Conservation (phyloP, 1,139 yeast species). For the Blastobotrys malaysiensis region DNA sequence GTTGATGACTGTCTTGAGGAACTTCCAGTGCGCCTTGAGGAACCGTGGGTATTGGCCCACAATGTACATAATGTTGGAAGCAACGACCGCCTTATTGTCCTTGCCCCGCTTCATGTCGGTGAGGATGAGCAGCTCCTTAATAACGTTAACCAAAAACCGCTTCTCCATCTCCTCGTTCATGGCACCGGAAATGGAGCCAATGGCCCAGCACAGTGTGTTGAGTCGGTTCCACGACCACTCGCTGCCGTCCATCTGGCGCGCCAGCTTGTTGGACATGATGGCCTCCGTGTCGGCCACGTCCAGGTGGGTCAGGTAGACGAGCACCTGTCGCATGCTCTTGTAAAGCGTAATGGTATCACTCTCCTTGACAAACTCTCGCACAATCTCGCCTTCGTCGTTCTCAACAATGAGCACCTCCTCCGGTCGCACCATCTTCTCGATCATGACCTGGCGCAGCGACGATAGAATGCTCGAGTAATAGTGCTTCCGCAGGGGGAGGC, state of each 20-base stretch:
- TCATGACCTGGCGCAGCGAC: constrained; percentile 79
- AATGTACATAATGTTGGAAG: constrained; percentile 97
- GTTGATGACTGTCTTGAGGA: constrained; percentile 89
- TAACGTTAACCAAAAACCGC: constrained; percentile 84
- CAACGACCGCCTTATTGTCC: constrained; percentile 97
- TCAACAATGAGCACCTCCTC: constrained; percentile 96
- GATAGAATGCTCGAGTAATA: constrained; percentile 70
- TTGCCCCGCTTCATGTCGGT: constrained; percentile 97
- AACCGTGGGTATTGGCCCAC: constrained; percentile 99
- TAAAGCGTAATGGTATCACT: constrained; percentile 93
- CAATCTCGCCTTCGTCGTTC: constrained; percentile 98
- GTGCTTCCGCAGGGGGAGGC: constrained; percentile 81
- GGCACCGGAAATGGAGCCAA: constrained; percentile 97
- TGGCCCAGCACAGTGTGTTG: constrained; percentile 98
- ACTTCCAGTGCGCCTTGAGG: constrained; percentile 96
- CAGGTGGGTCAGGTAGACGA: constrained; percentile 91
- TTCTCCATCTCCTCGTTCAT: constrained; percentile 98
- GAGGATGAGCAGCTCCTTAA: constrained; percentile 81
- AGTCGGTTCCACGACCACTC: constrained; percentile 99
- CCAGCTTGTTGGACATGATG: constrained; percentile 86
- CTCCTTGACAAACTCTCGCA: constrained; percentile 93
- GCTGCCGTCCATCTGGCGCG: constrained; percentile 87
- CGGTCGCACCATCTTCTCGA: constrained; percentile 97
- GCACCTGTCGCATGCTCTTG: constrained; percentile 91
- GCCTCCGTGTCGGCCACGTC: constrained; percentile 91